Conservation (phyloP, 169 alveolate genomes). For the Babesia sp. region DNA sequence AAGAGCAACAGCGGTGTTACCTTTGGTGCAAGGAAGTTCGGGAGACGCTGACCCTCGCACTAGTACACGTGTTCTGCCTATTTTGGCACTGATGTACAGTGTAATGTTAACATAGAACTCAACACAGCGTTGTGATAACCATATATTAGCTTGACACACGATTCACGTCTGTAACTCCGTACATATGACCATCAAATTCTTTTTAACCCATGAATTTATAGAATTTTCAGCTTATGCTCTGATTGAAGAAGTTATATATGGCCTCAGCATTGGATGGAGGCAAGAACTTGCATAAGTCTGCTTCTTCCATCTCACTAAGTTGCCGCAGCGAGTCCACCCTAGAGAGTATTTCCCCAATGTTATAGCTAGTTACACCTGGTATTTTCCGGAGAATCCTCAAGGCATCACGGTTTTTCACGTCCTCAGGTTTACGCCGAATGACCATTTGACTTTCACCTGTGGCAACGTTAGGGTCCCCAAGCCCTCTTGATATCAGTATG, state of each 20-base stretch:
- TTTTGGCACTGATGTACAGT: too few species aligned
- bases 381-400: constrained; percentile 52
- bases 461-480: not conserved
- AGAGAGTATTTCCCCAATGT: constrained; percentile 51
- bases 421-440: constrained; percentile 48
- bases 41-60: not conserved
- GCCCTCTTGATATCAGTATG: constrained; percentile 14
- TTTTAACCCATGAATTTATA: too few species aligned
- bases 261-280: constrained; percentile 45
- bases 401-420: constrained; percentile 64
- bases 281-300: constrained; percentile 46
- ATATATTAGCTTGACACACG: not conserved
- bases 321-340: constrained; percentile 56
- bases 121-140: not conserved
- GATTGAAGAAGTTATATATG: constrained; percentile 55
- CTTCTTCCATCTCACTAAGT: constrained; percentile 52
- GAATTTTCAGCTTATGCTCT: constrained; percentile 7
- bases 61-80: too few species aligned
- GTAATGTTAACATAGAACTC: not conserved
- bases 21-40: constrained; percentile 42
- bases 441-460: not conserved
- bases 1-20: constrained; percentile 17
- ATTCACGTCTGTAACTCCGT: not conserved
- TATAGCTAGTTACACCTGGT: constrained; percentile 64
- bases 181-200: not conserved